Base-by-base conservation (phyloP, 495 filamentous ascomycete genomes). In the Neurospora tetraspora region DNA sequence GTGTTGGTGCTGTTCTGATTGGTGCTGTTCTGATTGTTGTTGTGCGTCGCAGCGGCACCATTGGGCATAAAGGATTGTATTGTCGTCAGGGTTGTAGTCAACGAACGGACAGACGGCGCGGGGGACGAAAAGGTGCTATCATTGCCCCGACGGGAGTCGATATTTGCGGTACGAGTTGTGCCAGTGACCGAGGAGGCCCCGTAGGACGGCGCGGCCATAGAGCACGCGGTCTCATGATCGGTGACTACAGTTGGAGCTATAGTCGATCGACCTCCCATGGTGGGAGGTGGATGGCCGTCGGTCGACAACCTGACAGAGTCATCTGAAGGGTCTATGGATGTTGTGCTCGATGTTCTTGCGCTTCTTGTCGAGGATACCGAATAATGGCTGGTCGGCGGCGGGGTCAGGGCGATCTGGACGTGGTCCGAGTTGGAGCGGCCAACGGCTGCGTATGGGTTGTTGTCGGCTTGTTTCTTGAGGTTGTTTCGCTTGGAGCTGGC, bases 51-150 rank as follows among this genome's bases (percentile, higher is more conserved):
- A 69, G 90, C 79, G 14, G 89, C 86, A 53, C 86, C 86, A 47
- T 93, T 93, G 2, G 91, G 89, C 14, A 91, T 89, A 39, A 90
- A 85, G 5, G 96, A 98, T 80, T 99, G 96, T 68, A 98, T 95
- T 0, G 96, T 99, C 1, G 96, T 99, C 69, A 99, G 87, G 5
- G 96, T 98, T 0, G 96, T 99, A 2, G 96, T 94, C 69, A 99
- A 85, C 1, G 94, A 98, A 70, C 92, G 93, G 36, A 96, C 90
- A 5, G 94, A 98, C 4, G 94, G 94, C 11, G 93, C 91, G 5
- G 95, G 96, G 0, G 96, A 98, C 8, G 94, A 97, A 80, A 97
- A 98, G 10, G 92, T 96, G 86, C 93, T 94, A 76, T 89, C 93
- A 20, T 91, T 91, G 70, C 92, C 93, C 65, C 89, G 86, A 53